A percentile compares a stretch with the other conserved stretches of the same genome.
Conservation (phyloP, 164 flowering plant genomes). For the Berberis vulgaris region DNA sequence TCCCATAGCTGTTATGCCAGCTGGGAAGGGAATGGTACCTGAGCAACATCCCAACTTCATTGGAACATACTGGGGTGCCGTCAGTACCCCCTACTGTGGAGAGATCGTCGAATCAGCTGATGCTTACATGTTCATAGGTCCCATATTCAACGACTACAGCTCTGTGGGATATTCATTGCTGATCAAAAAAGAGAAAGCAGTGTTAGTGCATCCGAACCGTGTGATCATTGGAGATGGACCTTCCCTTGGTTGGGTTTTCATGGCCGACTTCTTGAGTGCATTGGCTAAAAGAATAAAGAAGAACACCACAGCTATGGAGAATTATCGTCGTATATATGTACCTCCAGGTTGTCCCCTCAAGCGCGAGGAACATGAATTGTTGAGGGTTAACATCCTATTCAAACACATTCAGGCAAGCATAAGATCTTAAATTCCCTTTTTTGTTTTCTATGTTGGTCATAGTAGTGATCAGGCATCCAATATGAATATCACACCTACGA, state of each 20-base stretch:
- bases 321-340: constrained; percentile 50
- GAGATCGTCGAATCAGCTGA: constrained; percentile 85
- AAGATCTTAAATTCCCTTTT: not conserved
- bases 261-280: constrained; percentile 52
- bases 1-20: constrained; percentile 63
- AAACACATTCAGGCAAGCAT: constrained; percentile 58
- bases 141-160: constrained; percentile 70
- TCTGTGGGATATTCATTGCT: constrained; percentile 68
- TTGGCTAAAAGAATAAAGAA: constrained; percentile 49
- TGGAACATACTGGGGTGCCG: constrained; percentile 84
- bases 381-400: constrained; percentile 63
- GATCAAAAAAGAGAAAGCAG: constrained; percentile 56
- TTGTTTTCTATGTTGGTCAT: not conserved
- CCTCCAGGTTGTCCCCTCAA: constrained; percentile 48
- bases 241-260: constrained; percentile 63
- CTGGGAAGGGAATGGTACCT: constrained; percentile 64
- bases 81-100: constrained; percentile 49
- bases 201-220: constrained; percentile 59
- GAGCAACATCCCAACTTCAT: constrained; percentile 62
- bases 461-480: not conserved
- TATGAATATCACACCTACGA: too few species aligned
- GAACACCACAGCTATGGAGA: constrained; percentile 53
- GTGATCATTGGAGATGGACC: constrained; percentile 62
- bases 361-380: constrained; percentile 34
- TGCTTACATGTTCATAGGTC: constrained; percentile 65